phyloP scores from a whole-genome alignment of 2,329 filamentous ascomycete genomes.

The Blumeriella jaapii region DNA sequence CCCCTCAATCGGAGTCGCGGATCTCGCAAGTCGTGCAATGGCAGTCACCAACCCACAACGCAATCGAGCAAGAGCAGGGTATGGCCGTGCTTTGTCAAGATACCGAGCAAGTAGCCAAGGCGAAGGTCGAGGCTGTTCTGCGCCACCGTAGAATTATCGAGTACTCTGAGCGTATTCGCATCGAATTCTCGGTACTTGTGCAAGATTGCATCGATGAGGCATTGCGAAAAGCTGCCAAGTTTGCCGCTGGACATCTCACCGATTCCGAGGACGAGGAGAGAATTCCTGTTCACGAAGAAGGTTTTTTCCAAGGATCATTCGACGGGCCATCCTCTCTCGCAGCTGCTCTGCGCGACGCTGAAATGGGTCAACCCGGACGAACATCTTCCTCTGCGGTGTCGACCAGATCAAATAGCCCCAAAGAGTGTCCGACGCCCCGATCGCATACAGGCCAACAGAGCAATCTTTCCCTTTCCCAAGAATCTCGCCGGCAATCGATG shows the following conservation, averaged over 20 bases:
- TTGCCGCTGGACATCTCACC: conserved; percentile 73
- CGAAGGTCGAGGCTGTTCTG: conserved; percentile 87
- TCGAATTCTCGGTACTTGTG: conserved; percentile 86
- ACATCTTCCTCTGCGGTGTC: conserved; percentile 48
- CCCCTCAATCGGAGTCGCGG: conserved; percentile 87
- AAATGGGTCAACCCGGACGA: conserved; percentile 26
- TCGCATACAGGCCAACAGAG: conserved; percentile 58
- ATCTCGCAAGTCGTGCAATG: conserved; percentile 92
- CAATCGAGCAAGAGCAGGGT: conserved; percentile 86
- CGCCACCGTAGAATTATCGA: conserved; percentile 88
- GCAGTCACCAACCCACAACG: conserved; percentile 88
- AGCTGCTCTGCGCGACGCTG: conserved; percentile 35
- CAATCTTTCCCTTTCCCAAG: conserved; percentile 43
- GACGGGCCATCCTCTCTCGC: conserved; percentile 46
- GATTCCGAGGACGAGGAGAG: conserved; percentile 47
- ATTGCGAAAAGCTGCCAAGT: conserved; percentile 76
- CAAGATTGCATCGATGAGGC: conserved; percentile 94
- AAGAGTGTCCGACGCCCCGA: conserved; percentile 80
- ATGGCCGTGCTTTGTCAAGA: conserved; percentile 80
- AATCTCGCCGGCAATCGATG: conserved; percentile 67
- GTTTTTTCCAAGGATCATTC: conserved; percentile 41
- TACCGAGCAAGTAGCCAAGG: conserved; percentile 70
- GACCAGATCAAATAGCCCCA: conserved; percentile 79
- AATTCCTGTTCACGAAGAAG: conserved; percentile 39
- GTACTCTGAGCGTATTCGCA: conserved; percentile 87